Conservation (phyloP, 345 rosid species). For the Hevea brasiliensis region DNA sequence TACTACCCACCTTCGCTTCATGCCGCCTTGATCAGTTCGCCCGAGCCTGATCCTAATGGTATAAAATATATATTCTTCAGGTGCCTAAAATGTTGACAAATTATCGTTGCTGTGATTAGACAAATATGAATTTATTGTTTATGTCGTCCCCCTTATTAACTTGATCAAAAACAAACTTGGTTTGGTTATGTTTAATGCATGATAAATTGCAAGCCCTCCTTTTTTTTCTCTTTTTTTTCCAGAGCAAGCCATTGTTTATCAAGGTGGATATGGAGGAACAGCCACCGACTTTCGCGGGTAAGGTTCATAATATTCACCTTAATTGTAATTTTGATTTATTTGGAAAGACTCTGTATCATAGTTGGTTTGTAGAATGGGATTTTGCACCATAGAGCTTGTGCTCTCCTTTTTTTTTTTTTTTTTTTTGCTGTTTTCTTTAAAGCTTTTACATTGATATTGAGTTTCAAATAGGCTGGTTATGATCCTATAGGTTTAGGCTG, state of each 20-base stretch:
- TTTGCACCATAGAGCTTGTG: background rate
- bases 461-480: background rate
- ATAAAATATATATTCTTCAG: background rate
- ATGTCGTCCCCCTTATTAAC: background rate
- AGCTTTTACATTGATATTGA: background rate
- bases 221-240: constrained; percentile 19
- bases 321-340: background rate
- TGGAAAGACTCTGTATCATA: background rate
- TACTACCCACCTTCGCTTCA: constrained; percentile 71
- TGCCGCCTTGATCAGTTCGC: constrained; percentile 64
- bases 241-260: constrained; percentile 64
- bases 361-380: background rate
- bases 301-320: background rate
- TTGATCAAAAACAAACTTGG: no score
- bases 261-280: constrained; percentile 51
- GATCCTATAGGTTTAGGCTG: background rate
- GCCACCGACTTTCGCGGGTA: constrained; percentile 48
- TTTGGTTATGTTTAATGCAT: background rate
- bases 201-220: background rate
- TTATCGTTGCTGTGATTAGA: background rate
- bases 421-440: no score
- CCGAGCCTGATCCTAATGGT: constrained; percentile 65
- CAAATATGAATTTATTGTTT: background rate
- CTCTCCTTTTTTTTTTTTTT: background rate
- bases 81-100: background rate